A percentile compares a stretch with the other conserved stretches of the same genome.
These are phyloP conservation scores for Penicillium sp. DNA, from an alignment of 2,329 filamentous ascomycete genomes.

Conservation along the genomic window DNA sequence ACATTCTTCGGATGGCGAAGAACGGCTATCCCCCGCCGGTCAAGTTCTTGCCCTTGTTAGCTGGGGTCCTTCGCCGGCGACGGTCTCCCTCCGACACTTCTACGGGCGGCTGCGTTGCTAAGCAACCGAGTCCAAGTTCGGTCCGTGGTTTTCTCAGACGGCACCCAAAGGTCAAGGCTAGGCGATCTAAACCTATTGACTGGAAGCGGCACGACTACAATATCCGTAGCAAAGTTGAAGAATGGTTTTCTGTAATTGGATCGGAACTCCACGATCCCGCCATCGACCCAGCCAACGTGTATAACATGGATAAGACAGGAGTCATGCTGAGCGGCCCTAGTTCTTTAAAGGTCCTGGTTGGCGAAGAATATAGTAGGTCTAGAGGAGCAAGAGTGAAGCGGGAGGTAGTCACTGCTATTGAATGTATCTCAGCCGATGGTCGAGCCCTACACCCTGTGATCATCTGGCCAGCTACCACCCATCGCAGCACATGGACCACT, in stretches of 20 bases:
- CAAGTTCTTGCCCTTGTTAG: conserved; percentile 7
- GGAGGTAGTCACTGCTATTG: conserved; percentile 6
- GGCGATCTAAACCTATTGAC: conserved; percentile 5
- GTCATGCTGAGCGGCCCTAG: no score
- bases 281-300: conserved; percentile 30
- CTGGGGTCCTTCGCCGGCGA: conserved; percentile 5
- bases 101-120: no score
- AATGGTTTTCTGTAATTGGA: conserved; percentile 28
- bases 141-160: not conserved
- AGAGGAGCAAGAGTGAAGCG: conserved; percentile 8
- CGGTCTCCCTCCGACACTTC: no score
- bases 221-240: not conserved
- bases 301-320: conserved; percentile 41
- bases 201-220: conserved; percentile 6
- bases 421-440: conserved; percentile 11
- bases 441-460: conserved; percentile 7
- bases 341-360: conserved; percentile 30
- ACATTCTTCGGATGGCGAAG: conserved; percentile 5
- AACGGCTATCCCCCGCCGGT: conserved; percentile 10
- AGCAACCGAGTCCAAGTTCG: no score
- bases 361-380: not conserved
- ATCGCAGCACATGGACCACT: conserved; percentile 10
- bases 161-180: conserved; percentile 6
- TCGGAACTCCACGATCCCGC: conserved; percentile 22
- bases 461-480: no score